Base-by-base conservation (phyloP, 805 yeast species). In the Lipomyces chichibuensis region DNA sequence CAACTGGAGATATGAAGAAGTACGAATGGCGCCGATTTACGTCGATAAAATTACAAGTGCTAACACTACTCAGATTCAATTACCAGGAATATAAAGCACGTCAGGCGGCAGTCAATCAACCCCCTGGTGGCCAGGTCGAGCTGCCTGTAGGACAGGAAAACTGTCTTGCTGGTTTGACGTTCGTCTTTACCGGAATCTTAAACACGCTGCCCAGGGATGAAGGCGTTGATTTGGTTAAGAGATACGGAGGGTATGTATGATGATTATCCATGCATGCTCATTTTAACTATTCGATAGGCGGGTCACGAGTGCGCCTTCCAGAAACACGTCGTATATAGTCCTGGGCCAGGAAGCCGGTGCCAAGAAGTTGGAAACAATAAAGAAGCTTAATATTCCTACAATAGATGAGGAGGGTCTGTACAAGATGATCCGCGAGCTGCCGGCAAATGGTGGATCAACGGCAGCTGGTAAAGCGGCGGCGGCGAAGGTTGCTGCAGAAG, bases 341-440 rank as follows among this genome's bases (percentile, higher is more conserved):
- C 82, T 95, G 37, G 99, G 99, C 7, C 92, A 84, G 62, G 98
- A 95, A 72, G 98, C 99, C 1, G 99, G 99, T 0, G 98, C 98
- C 1, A 87, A 92, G n/a, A 95, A 95, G 77, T 86, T 95, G 55
- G 85, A 86, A 73, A 91, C 88, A 74, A 94, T 96, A 71, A 88
- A 86, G 73, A 85, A 86, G 62, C 80, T 88, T 70, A 84, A 85
- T 7, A 86, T 91, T 63, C 93, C 93, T 77, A 92, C 96, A 53
- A 88, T 94, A 67, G 88, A 86, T 74, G 97, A 95, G 77, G 90
- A 85, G 11, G 98, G 98, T 0, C 92, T 95, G 72, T 78, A 90
- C 53, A 86, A 87, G 70, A 81, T 95, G 70, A 82, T 95, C 57
- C 74, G 81, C 27, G 84, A 86, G 6, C 90, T 94, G 95, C 98